Conservation (phyloP, 2,329 filamentous ascomycete genomes). For the Alternaria ventricosa region DNA sequence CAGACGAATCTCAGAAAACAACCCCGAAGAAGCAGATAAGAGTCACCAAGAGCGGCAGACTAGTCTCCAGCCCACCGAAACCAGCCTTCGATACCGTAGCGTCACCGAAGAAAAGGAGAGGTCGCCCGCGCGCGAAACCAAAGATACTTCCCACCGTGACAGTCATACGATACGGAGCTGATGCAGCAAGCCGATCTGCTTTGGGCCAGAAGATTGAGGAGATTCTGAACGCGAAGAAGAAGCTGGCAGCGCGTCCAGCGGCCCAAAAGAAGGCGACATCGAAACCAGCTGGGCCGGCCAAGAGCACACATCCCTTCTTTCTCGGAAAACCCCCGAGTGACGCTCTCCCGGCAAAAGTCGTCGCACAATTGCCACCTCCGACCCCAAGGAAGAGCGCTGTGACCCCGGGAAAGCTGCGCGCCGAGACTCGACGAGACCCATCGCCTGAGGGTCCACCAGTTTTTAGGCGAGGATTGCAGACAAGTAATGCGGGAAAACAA, state of each 20-base stretch:
- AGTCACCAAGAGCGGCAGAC: constrained; percentile 54
- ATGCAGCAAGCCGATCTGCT: constrained; percentile 52
- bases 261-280: constrained; percentile 25
- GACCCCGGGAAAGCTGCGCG: constrained; percentile 56
- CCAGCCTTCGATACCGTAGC: constrained; percentile 16
- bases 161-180: constrained; percentile 65
- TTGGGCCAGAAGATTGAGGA: constrained; percentile 68
- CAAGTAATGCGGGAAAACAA: constrained; percentile 59
- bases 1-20: constrained; percentile 3
- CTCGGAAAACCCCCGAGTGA: constrained; percentile 57
- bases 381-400: constrained; percentile 48
- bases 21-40: constrained; percentile 47
- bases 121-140: constrained; percentile 27
- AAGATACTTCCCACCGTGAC: constrained; percentile 54
- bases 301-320: constrained; percentile 73
- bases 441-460: constrained; percentile 19
- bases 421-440: constrained; percentile 36
- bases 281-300: constrained; percentile 48
- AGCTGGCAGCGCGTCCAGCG: constrained; percentile 19
- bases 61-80: constrained; percentile 51
- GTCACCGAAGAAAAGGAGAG: constrained; percentile 56
- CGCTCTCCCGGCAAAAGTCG: constrained; percentile 20
- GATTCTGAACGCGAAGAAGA: constrained; percentile 60
- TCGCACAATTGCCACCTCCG: constrained; percentile 10
- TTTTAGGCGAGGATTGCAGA: constrained; percentile 28